These are phyloP conservation scores for Exophiala viscosa DNA, from an alignment of 2,329 filamentous ascomycete species.

Conservation along the genomic window DNA sequence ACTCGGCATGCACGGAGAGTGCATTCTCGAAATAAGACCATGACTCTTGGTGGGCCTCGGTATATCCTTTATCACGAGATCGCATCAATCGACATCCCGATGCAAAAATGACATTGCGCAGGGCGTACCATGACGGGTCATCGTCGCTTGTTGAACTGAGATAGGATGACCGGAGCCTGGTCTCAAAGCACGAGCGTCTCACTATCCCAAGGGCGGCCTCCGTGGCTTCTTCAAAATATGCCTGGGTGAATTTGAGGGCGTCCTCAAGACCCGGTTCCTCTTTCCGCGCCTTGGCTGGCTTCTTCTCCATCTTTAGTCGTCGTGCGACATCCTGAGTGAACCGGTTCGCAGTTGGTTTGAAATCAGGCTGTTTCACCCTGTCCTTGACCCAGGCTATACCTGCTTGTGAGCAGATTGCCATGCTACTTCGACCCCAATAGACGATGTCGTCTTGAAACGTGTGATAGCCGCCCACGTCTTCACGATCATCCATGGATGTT, in stretches of 20 bases:
- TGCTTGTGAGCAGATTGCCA: slow-evolving; percentile 4
- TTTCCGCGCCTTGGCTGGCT: neutral
- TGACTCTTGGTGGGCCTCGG: slow-evolving; percentile 4
- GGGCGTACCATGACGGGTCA: slow-evolving; percentile 4
- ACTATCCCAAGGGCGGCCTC: slow-evolving; percentile 4
- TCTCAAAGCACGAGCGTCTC: slow-evolving; percentile 1
- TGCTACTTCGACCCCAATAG: slow-evolving; percentile 1
- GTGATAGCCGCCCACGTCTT: neutral
- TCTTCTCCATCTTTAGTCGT: neutral
- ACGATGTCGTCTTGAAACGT: neutral
- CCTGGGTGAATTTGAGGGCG: slow-evolving; percentile 1
- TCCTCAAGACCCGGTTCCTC: slow-evolving; percentile 20
- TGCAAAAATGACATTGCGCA: slow-evolving; percentile 6
- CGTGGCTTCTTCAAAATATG: slow-evolving; percentile 5
- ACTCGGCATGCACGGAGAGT: slow-evolving; percentile 6
- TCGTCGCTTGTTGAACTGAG: neutral
- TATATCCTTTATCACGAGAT: neutral
- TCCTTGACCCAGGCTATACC: slow-evolving; percentile 7
- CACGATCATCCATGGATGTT: neutral
- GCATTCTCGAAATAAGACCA: slow-evolving; percentile 10
- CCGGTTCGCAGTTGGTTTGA: neutral
- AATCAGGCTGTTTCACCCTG: neutral
- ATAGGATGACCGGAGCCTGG: slow-evolving; percentile 1
- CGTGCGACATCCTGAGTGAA: neutral
- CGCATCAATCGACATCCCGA: slow-evolving; percentile 1